A percentile compares a stretch with the other conserved stretches of the same genome.
Evolutionary conservation across 1,139 yeast genomes (phyloP).

Genomic region (Geotrichum klebahnii): DNA sequence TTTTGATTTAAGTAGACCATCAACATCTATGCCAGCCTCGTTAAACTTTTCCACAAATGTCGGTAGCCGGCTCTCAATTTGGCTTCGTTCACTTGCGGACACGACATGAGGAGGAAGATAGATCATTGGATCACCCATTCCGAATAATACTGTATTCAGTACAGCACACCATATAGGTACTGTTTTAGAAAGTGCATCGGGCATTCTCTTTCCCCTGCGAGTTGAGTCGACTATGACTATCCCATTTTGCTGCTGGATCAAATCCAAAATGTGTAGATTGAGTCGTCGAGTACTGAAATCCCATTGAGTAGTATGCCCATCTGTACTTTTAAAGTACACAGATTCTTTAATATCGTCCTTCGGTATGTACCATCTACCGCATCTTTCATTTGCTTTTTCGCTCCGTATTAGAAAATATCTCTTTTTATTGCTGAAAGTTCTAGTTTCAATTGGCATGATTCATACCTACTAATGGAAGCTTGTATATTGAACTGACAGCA

Average conservation of each 20-base stretch:
- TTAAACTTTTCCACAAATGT: constrained; percentile 48
- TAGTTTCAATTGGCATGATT: constrained; percentile 22
- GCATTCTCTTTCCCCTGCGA: constrained; percentile 74
- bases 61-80: constrained; percentile 51
- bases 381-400: constrained; percentile 67
- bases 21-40: constrained; percentile 41
- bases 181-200: constrained; percentile 83
- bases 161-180: constrained; percentile 92
- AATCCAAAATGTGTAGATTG: constrained; percentile 62
- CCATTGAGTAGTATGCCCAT: constrained; percentile 84
- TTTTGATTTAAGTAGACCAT: constrained; percentile 28
- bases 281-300: constrained; percentile 66
- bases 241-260: constrained; percentile 43
- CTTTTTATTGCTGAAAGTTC: constrained; percentile 37
- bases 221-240: constrained; percentile 76
- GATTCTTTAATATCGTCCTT: constrained; percentile 44
- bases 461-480: constrained; percentile 39
- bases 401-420: constrained; percentile 26
- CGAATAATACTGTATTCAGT: constrained; percentile 52
- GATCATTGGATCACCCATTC: constrained; percentile 37
- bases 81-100: constrained; percentile 54
- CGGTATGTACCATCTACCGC: constrained; percentile 81
- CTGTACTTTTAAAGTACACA: constrained; percentile 82
- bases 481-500: constrained; percentile 36
- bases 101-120: constrained; percentile 54